Conservation (phyloP, 371 early-diverging fungal species). For the Mortierella sp. region DNA sequence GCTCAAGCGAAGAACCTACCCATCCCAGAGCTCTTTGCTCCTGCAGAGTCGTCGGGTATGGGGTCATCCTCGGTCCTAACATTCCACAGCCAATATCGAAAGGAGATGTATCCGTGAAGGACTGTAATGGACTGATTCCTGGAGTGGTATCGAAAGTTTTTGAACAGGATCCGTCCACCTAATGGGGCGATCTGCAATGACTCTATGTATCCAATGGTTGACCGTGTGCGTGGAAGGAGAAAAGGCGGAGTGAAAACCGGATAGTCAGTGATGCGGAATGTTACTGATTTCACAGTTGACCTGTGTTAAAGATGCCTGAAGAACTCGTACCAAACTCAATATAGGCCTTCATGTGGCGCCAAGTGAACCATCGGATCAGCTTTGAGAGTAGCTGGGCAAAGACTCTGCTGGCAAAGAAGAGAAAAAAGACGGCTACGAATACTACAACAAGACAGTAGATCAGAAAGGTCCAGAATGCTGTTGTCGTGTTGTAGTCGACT, state of each 20-base stretch:
- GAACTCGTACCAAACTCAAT: conserved; percentile 77
- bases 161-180: conserved; percentile 86
- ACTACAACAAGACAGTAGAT: conserved; percentile 79
- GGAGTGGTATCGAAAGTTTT: conserved; percentile 81
- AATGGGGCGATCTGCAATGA: conserved; percentile 82
- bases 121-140: conserved; percentile 81
- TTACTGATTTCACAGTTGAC: background rate
- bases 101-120: conserved; percentile 83
- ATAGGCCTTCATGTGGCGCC: conserved; percentile 78
- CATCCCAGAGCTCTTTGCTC: conserved; percentile 28
- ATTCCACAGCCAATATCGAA: conserved; percentile 82
- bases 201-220: conserved; percentile 60
- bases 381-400: conserved; percentile 75
- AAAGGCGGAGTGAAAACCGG: background rate
- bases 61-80: conserved; percentile 69
- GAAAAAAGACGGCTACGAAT: conserved; percentile 79
- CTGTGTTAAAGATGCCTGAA: background rate
- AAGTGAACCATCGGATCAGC: conserved; percentile 78
- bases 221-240: background rate
- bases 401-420: conserved; percentile 83
- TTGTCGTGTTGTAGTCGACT: conserved; percentile 50
- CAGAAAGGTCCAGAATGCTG: conserved; percentile 69
- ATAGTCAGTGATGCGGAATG: background rate
- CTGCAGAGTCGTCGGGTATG: conserved; percentile 44
- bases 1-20: background rate